Base-by-base conservation (phyloP, 768 basidiomycete genomes). In the Suillus placidus region DNA sequence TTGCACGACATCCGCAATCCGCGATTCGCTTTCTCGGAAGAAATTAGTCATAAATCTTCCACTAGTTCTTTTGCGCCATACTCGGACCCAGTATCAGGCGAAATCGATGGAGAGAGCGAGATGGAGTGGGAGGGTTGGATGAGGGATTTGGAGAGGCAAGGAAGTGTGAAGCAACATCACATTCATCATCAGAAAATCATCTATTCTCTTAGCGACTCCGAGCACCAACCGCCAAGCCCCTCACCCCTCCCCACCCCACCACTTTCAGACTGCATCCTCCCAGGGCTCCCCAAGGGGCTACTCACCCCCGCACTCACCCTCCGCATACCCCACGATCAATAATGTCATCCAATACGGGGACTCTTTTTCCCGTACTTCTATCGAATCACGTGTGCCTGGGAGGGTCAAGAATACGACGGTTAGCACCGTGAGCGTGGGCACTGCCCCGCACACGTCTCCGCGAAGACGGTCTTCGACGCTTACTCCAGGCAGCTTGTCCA, bases 81-180 rank as follows among this genome's bases (percentile, higher is more conserved):
- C 52, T 12, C 40, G 45, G 75, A 71, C 10, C 65, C 74, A 32
- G 80, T 78, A 4, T 79, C 80, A 52, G 83, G 78, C 37, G 82
- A 80, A 34, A 74, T 68, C n/a, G 78, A 76, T 6, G 80, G 76
- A 7, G 80, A 83, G 32, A 84, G 80, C 69, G 89, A 90, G 72
- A 76, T 78, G 26, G 89, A 91, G 71, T 91, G 89, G 89, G 79
- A 84, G 5, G 86, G 85, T 1, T 91, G 89, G 89, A 78, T 82
- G 71, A 83, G 83, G 6, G 89, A 89, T 77, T 63, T 89, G 52
- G 77, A 80, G 49, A 77, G 83, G 26, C 81, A 81, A 69, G 38
- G 65, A 64, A 67, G 61, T 20, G 67, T 70, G n/a, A 69, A 62
- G 63, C 71, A 64, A 12, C 23, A 40, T 10, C 38, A 40, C 6